Evolutionary conservation across 768 basidiomycete genomes (phyloP), one percentile per base, ranked within the genome.

Genomic region (Lactarius akahatsu): DNA sequence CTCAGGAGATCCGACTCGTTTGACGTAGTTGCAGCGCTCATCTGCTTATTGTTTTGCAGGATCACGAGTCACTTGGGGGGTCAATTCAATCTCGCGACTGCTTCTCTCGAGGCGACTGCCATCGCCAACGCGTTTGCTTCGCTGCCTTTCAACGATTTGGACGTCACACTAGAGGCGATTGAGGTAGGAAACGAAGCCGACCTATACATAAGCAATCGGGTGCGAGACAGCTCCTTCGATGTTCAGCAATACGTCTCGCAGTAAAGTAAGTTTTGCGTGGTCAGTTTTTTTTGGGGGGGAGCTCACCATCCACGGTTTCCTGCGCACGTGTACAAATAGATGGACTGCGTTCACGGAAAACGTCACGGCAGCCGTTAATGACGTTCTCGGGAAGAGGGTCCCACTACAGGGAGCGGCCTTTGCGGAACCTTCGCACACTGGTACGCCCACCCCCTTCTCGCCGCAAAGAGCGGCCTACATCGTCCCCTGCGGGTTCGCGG

Each of bases 131-230:
- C 82, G 0, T 88, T 88, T 69, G 63, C 75, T n/a, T 79, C 79
- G 4, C 58, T 76, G 1, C 73, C 76, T 3, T 72, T 86, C 36
- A 74, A 71, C 50, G 57, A 71, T 54, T 76, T 80, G 0, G 77
- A 80, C 15, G 81, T 87, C 47, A 76, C 75, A 1, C 78, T 87
- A 23, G 85, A 86, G 62, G 80, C 81, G n/a, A 77, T 88, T 62
- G 85, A 88, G 70, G 80, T 86, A 56, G 86, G 86, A 13, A 87
- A 89, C 59, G 85, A 88, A 74, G 77, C 86, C 0, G 85, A 88
- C 72, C 72, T 87, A 13, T 88, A 86, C 72, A 52, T 43, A 23
- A 76, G 75, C 62, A 84, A 85, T 63, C 82, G 81, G 2, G 72
- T 76, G 15, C 77, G 85, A 59, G 61, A 77, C 40, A 70, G 71